Conservation (phyloP, 2,329 filamentous ascomycete genomes). For the Blastomyces emzantsi region DNA sequence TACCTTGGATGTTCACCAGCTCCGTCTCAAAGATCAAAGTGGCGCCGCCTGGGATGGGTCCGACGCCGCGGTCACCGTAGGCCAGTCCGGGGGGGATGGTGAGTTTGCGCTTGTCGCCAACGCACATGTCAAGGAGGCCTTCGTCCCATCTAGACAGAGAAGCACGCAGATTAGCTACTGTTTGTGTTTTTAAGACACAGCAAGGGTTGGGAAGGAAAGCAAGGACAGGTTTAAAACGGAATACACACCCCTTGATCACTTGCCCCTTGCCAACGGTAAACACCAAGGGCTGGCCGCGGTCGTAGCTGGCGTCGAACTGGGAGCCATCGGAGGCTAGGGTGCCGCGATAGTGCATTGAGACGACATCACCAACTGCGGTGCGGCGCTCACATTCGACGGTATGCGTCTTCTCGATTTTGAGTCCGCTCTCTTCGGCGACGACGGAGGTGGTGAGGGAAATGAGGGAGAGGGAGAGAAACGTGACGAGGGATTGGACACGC, state of each 20-base stretch:
- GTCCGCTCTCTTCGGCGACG: conserved; percentile 43
- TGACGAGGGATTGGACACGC: conserved; percentile 6
- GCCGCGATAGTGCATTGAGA: conserved; percentile 82
- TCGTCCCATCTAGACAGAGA: conserved; percentile 64
- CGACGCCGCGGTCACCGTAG: conserved; percentile 67
- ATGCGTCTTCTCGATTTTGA: conserved; percentile 69
- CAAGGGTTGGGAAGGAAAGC: neutral
- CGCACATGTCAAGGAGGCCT: conserved; percentile 86
- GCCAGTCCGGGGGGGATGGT: conserved; percentile 81
- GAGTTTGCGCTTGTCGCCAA: conserved; percentile 82
- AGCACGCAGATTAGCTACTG: neutral
- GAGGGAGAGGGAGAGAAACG: conserved; percentile 22
- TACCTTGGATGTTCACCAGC: conserved; percentile 72
- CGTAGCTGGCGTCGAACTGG: conserved; percentile 78
- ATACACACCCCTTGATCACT: conserved; percentile 76
- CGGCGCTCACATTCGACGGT: conserved; percentile 68
- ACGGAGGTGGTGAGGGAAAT: conserved; percentile 33
- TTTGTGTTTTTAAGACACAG: neutral
- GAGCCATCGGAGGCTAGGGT: conserved; percentile 63
- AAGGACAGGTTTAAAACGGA: neutral
- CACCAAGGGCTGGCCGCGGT: conserved; percentile 62
- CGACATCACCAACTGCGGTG: conserved; percentile 63
- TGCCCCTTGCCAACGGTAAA: conserved; percentile 72
- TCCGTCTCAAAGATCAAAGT: conserved; percentile 91
- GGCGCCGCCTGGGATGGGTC: conserved; percentile 73